Evolutionary conservation across 2,329 filamentous ascomycete species (phyloP), one percentile per base, ranked within the genome.

Genomic region (Didymella pinodella): DNA sequence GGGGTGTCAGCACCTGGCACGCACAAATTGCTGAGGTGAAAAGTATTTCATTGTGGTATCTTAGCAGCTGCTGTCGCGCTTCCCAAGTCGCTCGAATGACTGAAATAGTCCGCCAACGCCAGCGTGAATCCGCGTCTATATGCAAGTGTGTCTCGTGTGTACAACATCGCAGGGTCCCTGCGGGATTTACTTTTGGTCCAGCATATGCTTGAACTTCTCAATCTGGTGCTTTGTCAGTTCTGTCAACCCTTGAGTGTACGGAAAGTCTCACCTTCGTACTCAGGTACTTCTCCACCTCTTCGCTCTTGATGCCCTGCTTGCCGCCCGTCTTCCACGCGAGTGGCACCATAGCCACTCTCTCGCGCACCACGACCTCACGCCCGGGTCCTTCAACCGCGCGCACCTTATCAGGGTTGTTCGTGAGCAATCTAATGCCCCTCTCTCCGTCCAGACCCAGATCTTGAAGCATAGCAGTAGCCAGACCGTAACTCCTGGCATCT

Each of bases 351-450:
- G 93, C 89, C 12, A 99, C 93, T 45, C 95, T 82, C 78, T 98
- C 94, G 65, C 85, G 91, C 2, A 99, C 95, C 8, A 90, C 84
- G 12, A 99, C 84, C 79, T 99, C 94, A 11, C 93, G 83, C 65
- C 91, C 91, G 0, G 93, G 93, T 0, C 95, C 95, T 76, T 99
- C 95, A 0, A 99, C 91, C 0, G 95, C 95, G 16, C 92, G 84
- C 41, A 99, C 91, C 81, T 99, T 99, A 69, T 99, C 95, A 0
- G 95, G 95, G 71, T 99, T 99, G 76, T 99, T 99, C 10, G 95
- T 99, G 68, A 99, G 80, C 49, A 99, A 80, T 34, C 91, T 84
- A 52, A 98, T 88, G 28, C 93, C 90, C 12, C 80, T 77, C 67
- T 96, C 84, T 1, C 81, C 84, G 2, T 84, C 86, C 8, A 88